Conservation (phyloP, 2,329 filamentous ascomycete genomes). For the Neoarthrinium moseri region DNA sequence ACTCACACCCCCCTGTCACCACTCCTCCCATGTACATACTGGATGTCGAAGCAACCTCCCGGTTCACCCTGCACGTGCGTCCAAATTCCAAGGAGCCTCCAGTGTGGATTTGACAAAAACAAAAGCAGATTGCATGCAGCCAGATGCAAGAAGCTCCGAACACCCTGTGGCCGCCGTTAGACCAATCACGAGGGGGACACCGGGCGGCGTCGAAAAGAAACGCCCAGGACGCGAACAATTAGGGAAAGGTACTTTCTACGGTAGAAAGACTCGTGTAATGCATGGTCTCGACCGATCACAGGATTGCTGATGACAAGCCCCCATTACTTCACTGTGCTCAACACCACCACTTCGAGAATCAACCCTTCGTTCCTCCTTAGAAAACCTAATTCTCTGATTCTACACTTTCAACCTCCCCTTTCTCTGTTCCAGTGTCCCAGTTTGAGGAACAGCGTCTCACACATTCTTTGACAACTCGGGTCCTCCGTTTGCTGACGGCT, state of each 20-base stretch:
- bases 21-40: too few species aligned
- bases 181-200: conserved; percentile 2
- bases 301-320: conserved; percentile 23
- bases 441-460: conserved; percentile 31
- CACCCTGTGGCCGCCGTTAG: conserved; percentile 4
- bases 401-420: conserved; percentile 17
- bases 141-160: conserved; percentile 1
- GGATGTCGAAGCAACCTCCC: conserved; percentile 21
- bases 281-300: conserved; percentile 23
- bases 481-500: conserved; percentile 23
- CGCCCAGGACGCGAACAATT: conserved; percentile 2
- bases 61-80: conserved; percentile 18
- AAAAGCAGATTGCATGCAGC: neutral
- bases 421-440: conserved; percentile 23
- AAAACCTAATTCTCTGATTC: conserved; percentile 19
- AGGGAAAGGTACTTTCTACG: conserved; percentile 24
- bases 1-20: neutral
- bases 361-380: conserved; percentile 26
- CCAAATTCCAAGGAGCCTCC: conserved; percentile 13
- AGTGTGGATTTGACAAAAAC: conserved; percentile 11
- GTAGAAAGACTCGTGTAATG: conserved; percentile 26
- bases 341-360: conserved; percentile 21
- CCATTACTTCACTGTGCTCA: conserved; percentile 22
- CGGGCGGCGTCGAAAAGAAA: conserved; percentile 3
- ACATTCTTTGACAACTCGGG: conserved; percentile 3